phyloP scores from a whole-genome alignment of 2,329 filamentous ascomycete genomes.

The Orbilia blumenaviensis region DNA sequence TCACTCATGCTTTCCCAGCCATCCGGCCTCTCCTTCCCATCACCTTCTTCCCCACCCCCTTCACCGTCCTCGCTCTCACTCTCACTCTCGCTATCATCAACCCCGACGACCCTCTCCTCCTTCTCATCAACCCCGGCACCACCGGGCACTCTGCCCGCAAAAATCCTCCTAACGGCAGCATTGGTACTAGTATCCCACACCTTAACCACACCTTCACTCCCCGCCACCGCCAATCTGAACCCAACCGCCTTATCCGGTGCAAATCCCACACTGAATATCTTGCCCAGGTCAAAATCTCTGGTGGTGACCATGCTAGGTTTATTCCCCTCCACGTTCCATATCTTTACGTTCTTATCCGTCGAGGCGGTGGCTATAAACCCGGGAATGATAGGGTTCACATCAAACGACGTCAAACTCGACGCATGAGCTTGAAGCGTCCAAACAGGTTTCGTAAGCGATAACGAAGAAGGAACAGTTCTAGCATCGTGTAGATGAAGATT shows the following conservation, averaged over 20 bases:
- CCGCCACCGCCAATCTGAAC: slow-evolving; percentile 90
- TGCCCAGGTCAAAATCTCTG: slow-evolving; percentile 90
- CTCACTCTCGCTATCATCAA: slow-evolving; percentile 70
- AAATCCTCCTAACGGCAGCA: slow-evolving; percentile 80
- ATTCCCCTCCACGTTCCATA: slow-evolving; percentile 86
- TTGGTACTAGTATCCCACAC: slow-evolving; percentile 99
- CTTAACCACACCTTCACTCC: slow-evolving; percentile 90
- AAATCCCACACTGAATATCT: slow-evolving; percentile 90
- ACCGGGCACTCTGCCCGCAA: slow-evolving; percentile 75
- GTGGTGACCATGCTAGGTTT: slow-evolving; percentile 85
- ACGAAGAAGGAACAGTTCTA: slow-evolving; percentile 73
- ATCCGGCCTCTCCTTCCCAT: slow-evolving; percentile 59
- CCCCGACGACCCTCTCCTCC: slow-evolving; percentile 79
- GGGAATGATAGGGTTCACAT: slow-evolving; percentile 87
- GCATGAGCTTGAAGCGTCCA: slow-evolving; percentile 93
- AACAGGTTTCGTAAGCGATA: slow-evolving; percentile 79
- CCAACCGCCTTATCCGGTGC: slow-evolving; percentile 89
- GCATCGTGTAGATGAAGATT: slow-evolving; percentile 92
- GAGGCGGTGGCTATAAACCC: slow-evolving; percentile 94
- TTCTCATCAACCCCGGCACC: slow-evolving; percentile 71
- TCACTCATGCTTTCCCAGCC: slow-evolving; percentile 69
- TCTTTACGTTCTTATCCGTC: slow-evolving; percentile 92
- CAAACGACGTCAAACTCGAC: slow-evolving; percentile 84
- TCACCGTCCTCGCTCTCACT: slow-evolving; percentile 62
- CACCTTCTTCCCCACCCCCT: slow-evolving; percentile 18